Base-by-base conservation (phyloP, 2,329 filamentous ascomycete species). In the Laburnicola sp. region DNA sequence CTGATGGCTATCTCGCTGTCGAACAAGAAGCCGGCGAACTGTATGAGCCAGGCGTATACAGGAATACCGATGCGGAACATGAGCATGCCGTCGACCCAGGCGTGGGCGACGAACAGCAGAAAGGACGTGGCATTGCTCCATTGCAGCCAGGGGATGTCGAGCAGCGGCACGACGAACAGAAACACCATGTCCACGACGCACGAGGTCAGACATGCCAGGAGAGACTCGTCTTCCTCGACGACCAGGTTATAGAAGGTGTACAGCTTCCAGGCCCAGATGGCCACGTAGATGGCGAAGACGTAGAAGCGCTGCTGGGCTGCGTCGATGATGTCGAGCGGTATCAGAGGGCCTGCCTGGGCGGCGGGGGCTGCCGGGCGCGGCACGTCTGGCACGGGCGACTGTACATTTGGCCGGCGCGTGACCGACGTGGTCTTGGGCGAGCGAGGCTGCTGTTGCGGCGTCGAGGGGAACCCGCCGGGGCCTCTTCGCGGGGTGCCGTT, bases 81-180 rank as follows among this genome's bases (percentile, higher is more conserved):
- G 62, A 97, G 76, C 78, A 96, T 86, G 62, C 86, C 88, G 76
- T 97, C 91, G 45, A 89, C 73, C 2, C 88, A 68, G 2, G 87
- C 81, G 71, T 97, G 91, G 3, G 81, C 60, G 40, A 88, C 72
- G 66, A 94, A 95, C 22, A 92, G 75, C 28, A 82, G 77, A 36
- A 88, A 82, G 47, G 89, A 87, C 0, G 86, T 86, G 31, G 83
- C 81, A 65, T 89, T 88, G 37, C 89, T 90, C 78, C 93, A 90
- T 77, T 97, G 91, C 51, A 99, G 80, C 95, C 94, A 99, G 51
- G 94, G 94, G 81, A 99, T 96, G 70, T 89, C 85, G 63, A 99
- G 74, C 60, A 88, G 83, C 16, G 95, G 93, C 47, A 99, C 76
- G 6, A 89, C 89, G 71, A 95, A 96, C 57, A 97, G 79, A 71